These are phyloP conservation scores for Zizania latifolia DNA, from an alignment of 176 grass and related monocot genomes.

Conservation along the genomic window DNA sequence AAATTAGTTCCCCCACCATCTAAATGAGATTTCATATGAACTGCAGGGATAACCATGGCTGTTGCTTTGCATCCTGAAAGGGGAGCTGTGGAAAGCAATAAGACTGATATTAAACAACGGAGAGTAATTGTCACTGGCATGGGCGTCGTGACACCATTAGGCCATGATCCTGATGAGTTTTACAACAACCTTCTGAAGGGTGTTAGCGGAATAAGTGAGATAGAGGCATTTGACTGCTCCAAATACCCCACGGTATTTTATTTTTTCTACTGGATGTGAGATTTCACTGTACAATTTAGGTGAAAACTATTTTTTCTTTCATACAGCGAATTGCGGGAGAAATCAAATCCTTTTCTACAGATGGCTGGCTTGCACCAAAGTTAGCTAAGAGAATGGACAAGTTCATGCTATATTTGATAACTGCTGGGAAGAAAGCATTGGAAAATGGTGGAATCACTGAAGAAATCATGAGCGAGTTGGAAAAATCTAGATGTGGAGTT, in stretches of 20 bases:
- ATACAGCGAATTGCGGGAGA: slow-evolving; percentile 90
- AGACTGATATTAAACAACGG: slow-evolving; percentile 47
- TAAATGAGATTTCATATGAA: slow-evolving; percentile 27
- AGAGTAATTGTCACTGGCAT: slow-evolving; percentile 96
- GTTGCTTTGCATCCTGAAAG: slow-evolving; percentile 78
- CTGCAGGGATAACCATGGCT: slow-evolving; percentile 72
- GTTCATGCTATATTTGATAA: slow-evolving; percentile 94
- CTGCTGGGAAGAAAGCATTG: slow-evolving; percentile 90
- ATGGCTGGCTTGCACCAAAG: slow-evolving; percentile 90
- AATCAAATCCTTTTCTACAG: slow-evolving; percentile 88
- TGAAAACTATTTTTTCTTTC: slow-evolving; percentile 3
- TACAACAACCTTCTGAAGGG: slow-evolving; percentile 92
- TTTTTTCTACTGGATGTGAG: background rate
- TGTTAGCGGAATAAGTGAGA: slow-evolving; percentile 83
- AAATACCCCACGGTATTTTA: slow-evolving; percentile 77
- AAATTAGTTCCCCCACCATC: background rate
- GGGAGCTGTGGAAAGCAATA: slow-evolving; percentile 48
- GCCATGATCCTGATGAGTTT: slow-evolving; percentile 95
- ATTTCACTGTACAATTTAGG: slow-evolving; percentile 18
- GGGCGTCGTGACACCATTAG: slow-evolving; percentile 90
- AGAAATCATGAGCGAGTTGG: slow-evolving; percentile 70
- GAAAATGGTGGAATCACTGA: slow-evolving; percentile 85
- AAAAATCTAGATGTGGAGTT: slow-evolving; percentile 89
- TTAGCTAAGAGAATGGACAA: slow-evolving; percentile 93
- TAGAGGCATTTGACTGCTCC: slow-evolving; percentile 88